Evolutionary conservation across 306 rosid species (phyloP).

Genomic region (Ceratonia siliqua): DNA sequence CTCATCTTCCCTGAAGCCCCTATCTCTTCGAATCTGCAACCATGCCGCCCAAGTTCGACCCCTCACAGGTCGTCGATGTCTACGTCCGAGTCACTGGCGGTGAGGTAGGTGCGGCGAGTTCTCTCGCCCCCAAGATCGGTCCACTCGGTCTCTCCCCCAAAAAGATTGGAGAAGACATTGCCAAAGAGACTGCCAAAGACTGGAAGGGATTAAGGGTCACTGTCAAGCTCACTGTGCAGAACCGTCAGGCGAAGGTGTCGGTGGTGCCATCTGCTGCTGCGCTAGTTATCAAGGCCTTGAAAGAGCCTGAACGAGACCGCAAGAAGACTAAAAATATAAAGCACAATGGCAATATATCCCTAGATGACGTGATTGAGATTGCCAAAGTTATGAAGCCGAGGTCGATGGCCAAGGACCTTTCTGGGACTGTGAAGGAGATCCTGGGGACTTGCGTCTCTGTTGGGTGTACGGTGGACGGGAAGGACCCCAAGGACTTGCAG

Average conservation of each 20-base stretch:
- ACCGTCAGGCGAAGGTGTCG: conserved; percentile 87
- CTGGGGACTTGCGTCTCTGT: conserved; percentile 88
- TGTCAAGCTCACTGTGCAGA: conserved; percentile 91
- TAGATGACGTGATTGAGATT: conserved; percentile 91
- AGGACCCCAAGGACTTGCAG: conserved; percentile 87
- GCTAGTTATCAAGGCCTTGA: conserved; percentile 79
- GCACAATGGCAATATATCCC: conserved; percentile 76
- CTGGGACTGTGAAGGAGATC: conserved; percentile 78
- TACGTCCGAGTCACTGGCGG: conserved; percentile 92
- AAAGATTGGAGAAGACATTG: conserved; percentile 94
- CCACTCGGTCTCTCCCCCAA: conserved; percentile 91
- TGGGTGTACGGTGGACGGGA: conserved; percentile 87
- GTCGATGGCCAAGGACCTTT: conserved; percentile 86
- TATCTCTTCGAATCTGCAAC: conserved; percentile 13
- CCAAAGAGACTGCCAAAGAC: conserved; percentile 91
- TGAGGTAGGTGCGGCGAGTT: conserved; percentile 92
- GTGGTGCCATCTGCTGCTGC: conserved; percentile 97
- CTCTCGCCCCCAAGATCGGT: conserved; percentile 93
- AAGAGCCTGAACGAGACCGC: conserved; percentile 89
- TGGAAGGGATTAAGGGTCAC: conserved; percentile 93
- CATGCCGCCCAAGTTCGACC: conserved; percentile 96
- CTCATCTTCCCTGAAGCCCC: conserved; percentile 38
- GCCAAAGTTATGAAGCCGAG: conserved; percentile 74
- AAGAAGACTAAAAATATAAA: conserved; percentile 83
- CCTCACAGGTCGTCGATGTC: conserved; percentile 83